A percentile compares a stretch with the other conserved stretches of the same genome.
phyloP scores from a whole-genome alignment of 2,329 filamentous ascomycete genomes.

The Pseudocercospora musae region DNA sequence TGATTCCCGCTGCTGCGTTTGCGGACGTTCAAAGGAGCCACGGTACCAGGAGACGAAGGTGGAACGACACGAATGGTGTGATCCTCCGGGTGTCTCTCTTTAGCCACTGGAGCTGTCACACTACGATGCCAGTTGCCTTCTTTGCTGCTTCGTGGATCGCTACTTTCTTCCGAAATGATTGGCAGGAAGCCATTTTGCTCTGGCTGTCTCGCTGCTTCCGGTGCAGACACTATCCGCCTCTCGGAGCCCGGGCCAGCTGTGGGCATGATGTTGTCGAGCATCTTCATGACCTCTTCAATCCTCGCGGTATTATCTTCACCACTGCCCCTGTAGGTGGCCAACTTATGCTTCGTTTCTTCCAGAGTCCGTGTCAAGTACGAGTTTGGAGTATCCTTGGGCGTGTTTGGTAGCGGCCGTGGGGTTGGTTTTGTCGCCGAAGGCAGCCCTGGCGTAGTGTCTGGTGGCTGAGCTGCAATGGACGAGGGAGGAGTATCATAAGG shows the following conservation, averaged over 20 bases:
- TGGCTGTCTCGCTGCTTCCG: conserved; percentile 32
- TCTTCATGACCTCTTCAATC: conserved; percentile 57
- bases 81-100: conserved; percentile 32
- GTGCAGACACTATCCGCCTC: conserved; percentile 49
- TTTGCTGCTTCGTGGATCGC: conserved; percentile 29
- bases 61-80: conserved; percentile 58
- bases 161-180: conserved; percentile 52
- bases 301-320: conserved; percentile 49
- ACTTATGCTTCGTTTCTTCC: conserved; percentile 56
- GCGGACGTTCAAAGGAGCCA: conserved; percentile 55
- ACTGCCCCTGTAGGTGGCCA: conserved; percentile 50
- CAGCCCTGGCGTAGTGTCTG: conserved; percentile 23
- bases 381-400: conserved; percentile 48
- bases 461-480: conserved; percentile 41
- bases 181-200: conserved; percentile 42
- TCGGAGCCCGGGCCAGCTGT: conserved; percentile 18
- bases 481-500: conserved; percentile 35
- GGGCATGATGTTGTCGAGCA: conserved; percentile 38
- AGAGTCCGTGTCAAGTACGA: conserved; percentile 55
- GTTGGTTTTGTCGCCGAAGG: conserved; percentile 22
- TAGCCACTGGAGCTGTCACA: conserved; percentile 42
- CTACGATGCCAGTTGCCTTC: conserved; percentile 40
- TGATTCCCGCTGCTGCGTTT: conserved; percentile 43
- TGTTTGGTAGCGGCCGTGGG: conserved; percentile 45
- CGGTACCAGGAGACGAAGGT: conserved; percentile 47